These are phyloP conservation scores for Boletus sp. DNA, from an alignment of 1,284 basidiomycete genomes.

Conservation along the genomic window DNA sequence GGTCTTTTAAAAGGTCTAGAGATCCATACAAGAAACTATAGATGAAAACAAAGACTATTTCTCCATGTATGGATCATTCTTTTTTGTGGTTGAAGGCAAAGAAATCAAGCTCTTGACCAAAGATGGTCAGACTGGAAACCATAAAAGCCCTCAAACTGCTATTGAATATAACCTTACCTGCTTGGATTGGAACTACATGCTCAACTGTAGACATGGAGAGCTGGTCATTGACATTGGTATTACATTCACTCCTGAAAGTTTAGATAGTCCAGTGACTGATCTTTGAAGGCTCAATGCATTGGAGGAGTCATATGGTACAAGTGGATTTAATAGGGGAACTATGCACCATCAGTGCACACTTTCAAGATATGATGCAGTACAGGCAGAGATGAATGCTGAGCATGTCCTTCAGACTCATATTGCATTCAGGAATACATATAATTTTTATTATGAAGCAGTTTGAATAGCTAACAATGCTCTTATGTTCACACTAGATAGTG, in stretches of 20 bases:
- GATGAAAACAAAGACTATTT: not conserved
- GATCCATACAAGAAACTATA: constrained; percentile 3
- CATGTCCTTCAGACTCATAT: too few relatives aligned
- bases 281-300: too few relatives aligned
- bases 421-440: too few relatives aligned
- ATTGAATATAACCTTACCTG: not conserved
- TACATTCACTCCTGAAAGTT: not conserved
- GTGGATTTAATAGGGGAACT: too few relatives aligned
- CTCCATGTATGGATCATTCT: constrained; percentile 26
- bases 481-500: too few relatives aligned
- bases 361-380: too few relatives aligned
- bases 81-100: constrained; percentile 21
- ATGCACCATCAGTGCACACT: too few relatives aligned
- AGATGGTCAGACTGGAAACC: not conserved
- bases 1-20: not conserved
- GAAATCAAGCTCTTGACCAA: constrained; percentile 26
- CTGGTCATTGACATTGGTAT: constrained; percentile 16
- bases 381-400: too few relatives aligned
- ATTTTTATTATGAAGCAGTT: too few relatives aligned
- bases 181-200: constrained; percentile 22
- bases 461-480: too few relatives aligned
- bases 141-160: not conserved
- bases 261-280: too few relatives aligned
- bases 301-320: too few relatives aligned
- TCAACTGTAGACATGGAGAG: constrained; percentile 13